A percentile compares a stretch with the other conserved stretches of the same genome.
These are phyloP conservation scores for Neurospora sp. DNA, from an alignment of 495 filamentous ascomycete genomes.

Conservation along the genomic window DNA sequence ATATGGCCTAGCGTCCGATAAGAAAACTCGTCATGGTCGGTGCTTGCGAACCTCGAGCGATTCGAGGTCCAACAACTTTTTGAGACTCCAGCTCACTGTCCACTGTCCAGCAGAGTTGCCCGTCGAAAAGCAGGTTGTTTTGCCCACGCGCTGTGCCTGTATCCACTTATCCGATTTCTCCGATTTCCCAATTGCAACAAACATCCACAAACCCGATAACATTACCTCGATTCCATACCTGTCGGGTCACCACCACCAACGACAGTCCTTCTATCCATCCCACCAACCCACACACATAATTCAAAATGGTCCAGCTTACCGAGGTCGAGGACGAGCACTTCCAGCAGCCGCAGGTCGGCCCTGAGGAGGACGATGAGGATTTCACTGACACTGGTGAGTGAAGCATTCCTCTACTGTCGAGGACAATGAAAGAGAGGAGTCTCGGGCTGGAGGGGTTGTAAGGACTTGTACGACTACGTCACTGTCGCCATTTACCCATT, in stretches of 20 bases:
- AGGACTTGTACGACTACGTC: background rate
- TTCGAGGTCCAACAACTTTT: background rate
- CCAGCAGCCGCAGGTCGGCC: constrained; percentile 58
- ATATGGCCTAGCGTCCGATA: background rate
- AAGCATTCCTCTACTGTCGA: background rate
- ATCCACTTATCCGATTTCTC: background rate
- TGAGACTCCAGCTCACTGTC: background rate
- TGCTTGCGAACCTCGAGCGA: background rate
- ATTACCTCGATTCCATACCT: background rate
- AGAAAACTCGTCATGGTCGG: constrained; percentile 12
- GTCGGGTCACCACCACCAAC: background rate
- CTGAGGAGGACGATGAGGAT: constrained; percentile 73
- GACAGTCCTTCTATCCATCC: background rate
- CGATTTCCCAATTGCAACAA: background rate
- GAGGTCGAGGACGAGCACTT: constrained; percentile 97
- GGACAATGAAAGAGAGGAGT: constrained; percentile 2
- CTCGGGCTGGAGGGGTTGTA: background rate
- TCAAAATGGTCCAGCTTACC: constrained; percentile 88
- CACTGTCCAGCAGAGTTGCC: background rate
- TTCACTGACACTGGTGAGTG: constrained; percentile 78
- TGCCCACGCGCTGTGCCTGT: background rate
- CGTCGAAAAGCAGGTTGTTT: background rate
- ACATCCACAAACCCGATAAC: background rate
- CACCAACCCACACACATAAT: constrained; percentile 10
- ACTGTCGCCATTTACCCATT: background rate